Conservation (phyloP, 495 filamentous ascomycete genomes). For the Aspergillus sparsus region DNA sequence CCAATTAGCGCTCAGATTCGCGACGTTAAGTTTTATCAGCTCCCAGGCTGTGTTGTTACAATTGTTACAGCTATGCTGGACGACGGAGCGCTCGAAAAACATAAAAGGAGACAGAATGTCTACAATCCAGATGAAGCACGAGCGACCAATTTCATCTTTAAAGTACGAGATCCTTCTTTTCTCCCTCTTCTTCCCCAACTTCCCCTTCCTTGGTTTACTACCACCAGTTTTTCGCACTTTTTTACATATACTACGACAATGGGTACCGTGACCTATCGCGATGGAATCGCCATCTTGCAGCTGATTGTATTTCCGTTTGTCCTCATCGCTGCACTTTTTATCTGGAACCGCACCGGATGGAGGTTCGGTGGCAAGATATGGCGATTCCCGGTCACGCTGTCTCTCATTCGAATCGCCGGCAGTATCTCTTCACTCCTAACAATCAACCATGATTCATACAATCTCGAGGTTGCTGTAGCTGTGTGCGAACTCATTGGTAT, state of each 20-base stretch:
- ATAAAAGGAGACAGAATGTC: conserved; percentile 6
- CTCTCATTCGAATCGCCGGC: conserved; percentile 33
- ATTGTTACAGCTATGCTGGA: not conserved
- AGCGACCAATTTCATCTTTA: too few species aligned
- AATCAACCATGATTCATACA: conserved; percentile 23
- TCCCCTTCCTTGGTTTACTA: not conserved
- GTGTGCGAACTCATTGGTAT: conserved; percentile 37
- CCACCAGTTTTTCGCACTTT: not conserved
- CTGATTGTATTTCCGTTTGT: conserved; percentile 33
- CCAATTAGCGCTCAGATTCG: conserved; percentile 16
- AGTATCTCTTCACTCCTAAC: conserved; percentile 28
- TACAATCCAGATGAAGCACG: not conserved
- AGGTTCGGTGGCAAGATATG: conserved; percentile 31
- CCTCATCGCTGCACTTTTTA: conserved; percentile 24
- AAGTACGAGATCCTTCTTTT: not conserved
- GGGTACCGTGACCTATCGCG: conserved; percentile 26
- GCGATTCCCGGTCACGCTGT: conserved; percentile 32
- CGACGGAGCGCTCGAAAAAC: not conserved
- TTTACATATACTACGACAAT: conserved; percentile 18
- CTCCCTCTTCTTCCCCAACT: not conserved
- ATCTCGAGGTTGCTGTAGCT: conserved; percentile 22
- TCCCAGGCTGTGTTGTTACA: conserved; percentile 1
- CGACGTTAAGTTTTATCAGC: not conserved
- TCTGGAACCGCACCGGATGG: conserved; percentile 36
- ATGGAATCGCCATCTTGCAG: conserved; percentile 36